Base-by-base conservation (phyloP, 2,329 filamentous ascomycete genomes). In the Paecilomyces sp. region DNA sequence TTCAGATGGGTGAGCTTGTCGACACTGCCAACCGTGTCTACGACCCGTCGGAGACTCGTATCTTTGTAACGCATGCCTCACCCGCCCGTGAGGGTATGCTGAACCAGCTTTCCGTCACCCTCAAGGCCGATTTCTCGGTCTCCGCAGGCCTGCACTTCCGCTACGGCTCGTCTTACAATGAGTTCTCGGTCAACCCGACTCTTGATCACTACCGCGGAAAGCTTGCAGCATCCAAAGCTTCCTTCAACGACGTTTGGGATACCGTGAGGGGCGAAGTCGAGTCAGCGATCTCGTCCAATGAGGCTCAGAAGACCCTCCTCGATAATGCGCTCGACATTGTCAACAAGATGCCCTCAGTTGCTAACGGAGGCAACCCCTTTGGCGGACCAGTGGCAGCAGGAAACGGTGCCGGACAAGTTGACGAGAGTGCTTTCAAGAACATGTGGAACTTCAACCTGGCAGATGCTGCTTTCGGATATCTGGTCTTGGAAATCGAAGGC, bases 371-470 rank as follows among this genome's bases (percentile, higher is more conserved):
- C 24, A 97, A 97, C 74, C 94, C 94, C 5, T 99, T 99, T 70
- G 94, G 94, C 53, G 93, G 93, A 13, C 90, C 91, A 31, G 85
- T 88, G 57, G 85, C 87, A 56, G 89, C 88, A 47, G 87, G 82
- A 50, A 80, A 79, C 66, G 80, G 86, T 56, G 88, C 91, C 56
- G 94, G 94, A 33, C 90, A 96, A 70, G 92, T 99, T 18, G 94
- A 99, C 64, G 94, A 99, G 80, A 97, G 92, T 69, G 94, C 94
- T 1, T 99, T 99, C 84, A 99, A 99, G 82, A 99, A 99, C 75
- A 97, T 97, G 94, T 99, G 94, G 94, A 99, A 99, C 77, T 99
- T 99, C 79, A 97, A 97, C 76, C 78, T 99, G 65, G 94, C 94
- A 31, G 94, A 99, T 79, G 94, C 94, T 58, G 93, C 94, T 22